Base-by-base conservation (phyloP, 2,329 filamentous ascomycete species). In the Neonectria hederae region DNA sequence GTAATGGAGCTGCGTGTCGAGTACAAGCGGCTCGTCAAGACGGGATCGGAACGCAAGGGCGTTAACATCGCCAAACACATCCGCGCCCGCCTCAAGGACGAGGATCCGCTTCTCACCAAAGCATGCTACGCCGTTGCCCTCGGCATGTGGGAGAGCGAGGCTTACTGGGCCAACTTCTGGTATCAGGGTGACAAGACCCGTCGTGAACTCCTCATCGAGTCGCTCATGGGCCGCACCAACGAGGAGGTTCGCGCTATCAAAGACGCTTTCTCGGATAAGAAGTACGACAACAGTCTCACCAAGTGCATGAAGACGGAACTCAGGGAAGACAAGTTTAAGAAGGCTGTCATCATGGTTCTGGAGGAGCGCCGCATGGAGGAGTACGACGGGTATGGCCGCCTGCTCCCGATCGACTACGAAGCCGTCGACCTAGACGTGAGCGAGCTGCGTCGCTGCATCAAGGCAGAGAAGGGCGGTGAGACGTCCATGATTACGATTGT, bases 111-210 rank as follows among this genome's bases (percentile, higher is more conserved):
- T 71, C 90, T 98, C 69, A 95, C 94, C 80, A 98, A 98, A 80
- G 92, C 92, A 7, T 94, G 91, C 74, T 97, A 98, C 77, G 89
- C 94, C 4, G 94, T 93, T 2, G 94, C 95, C 0, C 86, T 98
- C 0, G 96, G 96, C 10, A 87, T 87, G 56, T 98, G 94, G 90
- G 96, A 97, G 81, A 91, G 90, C 71, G 96, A 99, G 78, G 93
- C 93, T 0, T 97, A 97, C 83, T 99, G 96, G 94, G 94, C 95
- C 64, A 98, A 97, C 78, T 97, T 93, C 79, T 98, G 94, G 90
- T 98, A 97, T 80, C 95, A 97, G 76, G 90, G 90, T 40, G 92
- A 95, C 78, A 92, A 90, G 73, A 92, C 90, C 8, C 87, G 93
- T 3, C 89, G 94, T 6, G 95, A 98, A 78, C 84, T 99, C 38